Conservation (phyloP, 106 monocot genomes). For the Posidonia australis region DNA sequence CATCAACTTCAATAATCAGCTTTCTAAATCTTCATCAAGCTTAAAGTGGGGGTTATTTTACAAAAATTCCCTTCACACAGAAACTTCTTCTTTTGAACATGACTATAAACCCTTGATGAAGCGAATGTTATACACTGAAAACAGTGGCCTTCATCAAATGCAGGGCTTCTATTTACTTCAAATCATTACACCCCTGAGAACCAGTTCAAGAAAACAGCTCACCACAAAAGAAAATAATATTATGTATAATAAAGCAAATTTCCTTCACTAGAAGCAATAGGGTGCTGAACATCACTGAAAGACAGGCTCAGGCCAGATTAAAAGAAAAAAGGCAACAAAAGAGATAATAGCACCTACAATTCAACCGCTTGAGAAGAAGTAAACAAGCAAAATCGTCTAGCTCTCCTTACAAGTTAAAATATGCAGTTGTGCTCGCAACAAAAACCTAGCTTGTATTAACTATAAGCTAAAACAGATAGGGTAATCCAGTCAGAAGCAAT, state of each 20-base stretch:
- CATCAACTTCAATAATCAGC: slow-evolving; percentile 36
- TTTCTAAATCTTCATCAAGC: slow-evolving; percentile 29
- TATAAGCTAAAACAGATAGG: too few relatives aligned
- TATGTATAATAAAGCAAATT: slow-evolving; percentile 3
- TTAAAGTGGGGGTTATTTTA: slow-evolving; percentile 22
- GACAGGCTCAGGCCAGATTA: too few relatives aligned
- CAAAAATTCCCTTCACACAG: slow-evolving; percentile 34
- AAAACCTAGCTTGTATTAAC: too few relatives aligned
- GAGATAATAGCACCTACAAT: too few relatives aligned
- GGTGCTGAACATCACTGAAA: too few relatives aligned
- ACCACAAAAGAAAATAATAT: slow-evolving; percentile 16
- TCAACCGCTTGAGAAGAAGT: too few relatives aligned
- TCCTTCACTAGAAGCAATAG: too few relatives aligned
- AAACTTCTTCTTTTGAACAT: slow-evolving; percentile 44
- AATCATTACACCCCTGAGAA: slow-evolving; percentile 54
- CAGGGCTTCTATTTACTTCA: slow-evolving; percentile 69
- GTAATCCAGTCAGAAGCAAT: too few relatives aligned
- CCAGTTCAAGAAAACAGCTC: slow-evolving; percentile 53
- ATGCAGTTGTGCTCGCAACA: too few relatives aligned
- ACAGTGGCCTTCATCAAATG: slow-evolving; percentile 53
- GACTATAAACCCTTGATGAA: slow-evolving; percentile 31
- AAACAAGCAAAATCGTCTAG: too few relatives aligned
- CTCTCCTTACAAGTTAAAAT: too few relatives aligned
- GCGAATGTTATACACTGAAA: slow-evolving; percentile 36
- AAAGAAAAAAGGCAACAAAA: too few relatives aligned